Evolutionary conservation across 805 yeast species (phyloP), one percentile per base, ranked within the genome.

Genomic region (Limtongia smithiae): DNA sequence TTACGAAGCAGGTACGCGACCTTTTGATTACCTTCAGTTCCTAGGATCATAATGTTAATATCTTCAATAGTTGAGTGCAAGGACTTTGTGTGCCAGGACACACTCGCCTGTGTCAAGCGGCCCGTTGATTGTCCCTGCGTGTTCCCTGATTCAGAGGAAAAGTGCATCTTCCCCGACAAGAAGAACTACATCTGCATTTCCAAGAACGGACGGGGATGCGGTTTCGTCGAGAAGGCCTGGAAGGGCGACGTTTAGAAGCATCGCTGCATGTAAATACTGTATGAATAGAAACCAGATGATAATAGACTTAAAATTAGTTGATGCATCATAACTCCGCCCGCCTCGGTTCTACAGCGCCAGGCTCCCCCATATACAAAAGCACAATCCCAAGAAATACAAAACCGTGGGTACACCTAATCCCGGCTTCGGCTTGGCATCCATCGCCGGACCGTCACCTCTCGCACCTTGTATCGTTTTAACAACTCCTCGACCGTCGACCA

Each of bases 361-460:
- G 30, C 14, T 32, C 54, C 24, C 12, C 33, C 20, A 22, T 25
- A 32, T 14, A 24, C 21, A 11, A 31, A 35, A 9, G 11, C 31
- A 31, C 15, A 27, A 25, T 9, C 9, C 28, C 28, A 25, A 25
- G 9, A 25, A 25, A 25, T 25, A 9, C 28, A 6, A 25, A 25
- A 6, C 28, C 28, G 9, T 25, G 28, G 9, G 6, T 25, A 25
- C 28, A 25, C 28, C 9, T 34, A 90, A 62, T 87, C 95, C 60
- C 97, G 74, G 54, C 87, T 86, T 59, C 84, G 76, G 51, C 84
- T 81, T 4, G 97, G 91, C 0, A 85, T 76, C 96, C 96, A 91
- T 57, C 97, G 75, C 60, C 78, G 77, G 64, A 83, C 81, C 2
- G 82, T 68, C 1, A 87, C 70, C 60, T 89, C 95, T 28, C 78